phyloP scores from a whole-genome alignment of 805 yeast species.

The Wickerhamiella lipophila region DNA sequence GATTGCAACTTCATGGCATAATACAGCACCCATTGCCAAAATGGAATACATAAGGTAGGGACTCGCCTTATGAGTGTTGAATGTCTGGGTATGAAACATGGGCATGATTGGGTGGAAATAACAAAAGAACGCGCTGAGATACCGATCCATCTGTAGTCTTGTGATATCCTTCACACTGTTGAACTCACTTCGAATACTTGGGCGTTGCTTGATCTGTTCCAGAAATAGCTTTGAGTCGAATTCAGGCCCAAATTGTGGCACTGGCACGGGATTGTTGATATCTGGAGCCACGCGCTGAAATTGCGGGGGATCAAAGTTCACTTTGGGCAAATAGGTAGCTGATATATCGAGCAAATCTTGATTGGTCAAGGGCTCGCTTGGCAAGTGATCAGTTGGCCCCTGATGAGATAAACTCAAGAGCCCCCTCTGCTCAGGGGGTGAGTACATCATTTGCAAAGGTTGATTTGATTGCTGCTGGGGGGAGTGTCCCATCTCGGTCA shows the following conservation, averaged over 20 bases:
- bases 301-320: conserved; percentile 1
- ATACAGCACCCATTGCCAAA: conserved; percentile 27
- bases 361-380: conserved; percentile 1
- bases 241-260: conserved; percentile 12
- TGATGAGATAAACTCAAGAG: background rate
- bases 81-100: conserved; percentile 26
- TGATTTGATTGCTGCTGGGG: background rate
- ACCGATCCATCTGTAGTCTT: conserved; percentile 24
- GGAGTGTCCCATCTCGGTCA: conserved; percentile 10
- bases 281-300: conserved; percentile 8
- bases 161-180: conserved; percentile 13
- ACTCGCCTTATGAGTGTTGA: conserved; percentile 24
- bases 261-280: conserved; percentile 5
- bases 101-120: conserved; percentile 28
- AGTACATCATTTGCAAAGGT: background rate
- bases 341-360: conserved; percentile 1
- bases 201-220: conserved; percentile 4
- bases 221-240: conserved; percentile 7
- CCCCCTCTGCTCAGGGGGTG: conserved; percentile 1
- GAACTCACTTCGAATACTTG: conserved; percentile 1
- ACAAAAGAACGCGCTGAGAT: conserved; percentile 26
- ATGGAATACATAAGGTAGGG: conserved; percentile 26
- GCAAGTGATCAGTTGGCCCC: conserved; percentile 1
- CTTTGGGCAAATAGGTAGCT: background rate
- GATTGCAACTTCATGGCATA: conserved; percentile 22